These are phyloP conservation scores for Boletales sp. DNA, from an alignment of 768 basidiomycete genomes.

Conservation along the genomic window DNA sequence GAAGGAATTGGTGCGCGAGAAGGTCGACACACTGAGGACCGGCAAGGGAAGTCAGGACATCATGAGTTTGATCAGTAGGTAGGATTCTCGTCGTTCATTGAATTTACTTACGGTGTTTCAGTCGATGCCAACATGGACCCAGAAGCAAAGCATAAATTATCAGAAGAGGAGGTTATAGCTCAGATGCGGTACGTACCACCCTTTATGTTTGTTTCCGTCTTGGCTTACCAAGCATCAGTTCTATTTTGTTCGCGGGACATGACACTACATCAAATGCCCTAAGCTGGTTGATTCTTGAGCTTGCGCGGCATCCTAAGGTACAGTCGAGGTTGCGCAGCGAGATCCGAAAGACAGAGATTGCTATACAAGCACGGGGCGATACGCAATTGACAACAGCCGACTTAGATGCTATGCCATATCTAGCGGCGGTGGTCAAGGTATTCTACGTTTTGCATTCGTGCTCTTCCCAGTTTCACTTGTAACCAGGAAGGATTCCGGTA, in stretches of 20 bases:
- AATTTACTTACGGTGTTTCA: not conserved
- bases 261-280: slow-evolving; percentile 53
- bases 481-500: not conserved
- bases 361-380: not conserved
- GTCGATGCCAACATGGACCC: slow-evolving; percentile 29
- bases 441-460: not conserved
- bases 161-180: slow-evolving; percentile 8
- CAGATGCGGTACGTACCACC: slow-evolving; percentile 15
- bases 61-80: slow-evolving; percentile 37
- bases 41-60: slow-evolving; percentile 18
- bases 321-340: slow-evolving; percentile 55
- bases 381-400: slow-evolving; percentile 32
- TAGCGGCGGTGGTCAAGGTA: slow-evolving; percentile 29
- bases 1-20: slow-evolving; percentile 18
- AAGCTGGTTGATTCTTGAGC: slow-evolving; percentile 36
- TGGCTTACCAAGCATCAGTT: slow-evolving; percentile 27
- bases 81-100: not conserved
- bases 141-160: slow-evolving; percentile 22
- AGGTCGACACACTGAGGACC: slow-evolving; percentile 5
- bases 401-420: slow-evolving; percentile 51
- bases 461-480: not conserved
- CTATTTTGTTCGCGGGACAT: slow-evolving; percentile 47
- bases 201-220: not conserved
- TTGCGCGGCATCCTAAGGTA: slow-evolving; percentile 53
- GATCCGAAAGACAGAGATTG: slow-evolving; percentile 5